Evolutionary conservation across 2,329 filamentous ascomycete species (phyloP).

Genomic region (Hypoxylon sp.): DNA sequence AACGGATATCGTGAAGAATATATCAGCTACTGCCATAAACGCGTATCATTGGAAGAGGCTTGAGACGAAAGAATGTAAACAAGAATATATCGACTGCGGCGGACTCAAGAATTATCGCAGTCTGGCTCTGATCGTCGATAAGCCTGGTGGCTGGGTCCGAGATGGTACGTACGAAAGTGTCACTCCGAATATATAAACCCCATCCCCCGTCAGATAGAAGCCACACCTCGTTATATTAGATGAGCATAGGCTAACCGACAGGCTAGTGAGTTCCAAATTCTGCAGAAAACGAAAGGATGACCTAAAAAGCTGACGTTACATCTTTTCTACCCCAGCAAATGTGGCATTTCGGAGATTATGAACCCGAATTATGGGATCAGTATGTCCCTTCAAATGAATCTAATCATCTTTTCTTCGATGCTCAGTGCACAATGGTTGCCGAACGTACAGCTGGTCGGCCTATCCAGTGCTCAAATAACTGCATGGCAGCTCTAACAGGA

Average conservation of each 20-base stretch:
- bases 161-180: neutral
- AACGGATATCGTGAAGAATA: constrained; percentile 1
- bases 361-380: constrained; percentile 39
- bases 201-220: neutral
- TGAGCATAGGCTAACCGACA: neutral
- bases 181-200: neutral
- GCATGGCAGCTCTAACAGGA: constrained; percentile 7
- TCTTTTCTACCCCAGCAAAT: constrained; percentile 10
- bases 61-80: constrained; percentile 34
- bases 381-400: constrained; percentile 40
- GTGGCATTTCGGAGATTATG: constrained; percentile 41
- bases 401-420: constrained; percentile 43
- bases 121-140: constrained; percentile 36
- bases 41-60: constrained; percentile 8
- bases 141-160: neutral
- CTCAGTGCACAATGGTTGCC: constrained; percentile 40
- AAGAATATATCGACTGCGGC: constrained; percentile 30
- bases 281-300: neutral
- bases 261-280: neutral
- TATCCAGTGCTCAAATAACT: constrained; percentile 17
- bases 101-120: constrained; percentile 22
- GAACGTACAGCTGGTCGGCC: fast-evolving
- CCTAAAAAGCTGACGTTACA: neutral
- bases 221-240: neutral
- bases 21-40: constrained; percentile 11